These are phyloP conservation scores for Botrytis fabae DNA, from an alignment of 2,329 filamentous ascomycete genomes.

Conservation along the genomic window DNA sequence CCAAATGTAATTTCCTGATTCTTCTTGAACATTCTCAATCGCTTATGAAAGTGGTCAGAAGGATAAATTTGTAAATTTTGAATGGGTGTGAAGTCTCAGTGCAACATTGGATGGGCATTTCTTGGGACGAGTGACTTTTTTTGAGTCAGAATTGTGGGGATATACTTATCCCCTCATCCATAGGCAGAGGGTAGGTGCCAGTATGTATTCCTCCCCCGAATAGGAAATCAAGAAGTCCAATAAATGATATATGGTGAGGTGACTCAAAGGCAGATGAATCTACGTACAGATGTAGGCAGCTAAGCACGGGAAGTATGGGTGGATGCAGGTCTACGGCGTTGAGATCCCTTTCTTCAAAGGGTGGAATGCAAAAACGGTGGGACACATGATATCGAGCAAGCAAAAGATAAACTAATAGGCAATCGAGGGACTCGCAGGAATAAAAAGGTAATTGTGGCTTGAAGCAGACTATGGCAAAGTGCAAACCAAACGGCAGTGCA, in stretches of 20 bases:
- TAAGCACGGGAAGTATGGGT: slow-evolving; percentile 11
- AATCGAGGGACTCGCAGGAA: not conserved
- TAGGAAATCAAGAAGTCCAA: slow-evolving; percentile 1
- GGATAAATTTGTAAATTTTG: not conserved
- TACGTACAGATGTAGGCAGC: not conserved
- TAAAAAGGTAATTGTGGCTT: slow-evolving; percentile 2
- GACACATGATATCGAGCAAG: slow-evolving; percentile 4
- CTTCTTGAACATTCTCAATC: not conserved
- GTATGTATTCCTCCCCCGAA: slow-evolving; percentile 14
- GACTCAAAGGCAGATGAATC: not conserved
- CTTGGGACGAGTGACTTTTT: slow-evolving; percentile 18
- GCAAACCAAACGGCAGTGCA: not conserved
- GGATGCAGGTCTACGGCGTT: slow-evolving; percentile 10
- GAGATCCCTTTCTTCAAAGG: not conserved
- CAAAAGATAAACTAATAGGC: not conserved
- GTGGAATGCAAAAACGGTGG: not conserved
- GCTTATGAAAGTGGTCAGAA: slow-evolving; percentile 14
- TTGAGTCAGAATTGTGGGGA: slow-evolving; percentile 20
- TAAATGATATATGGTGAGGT: slow-evolving; percentile 1
- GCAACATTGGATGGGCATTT: slow-evolving; percentile 9
- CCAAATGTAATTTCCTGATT: not conserved
- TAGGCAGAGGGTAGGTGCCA: not conserved
- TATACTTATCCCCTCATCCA: slow-evolving; percentile 9
- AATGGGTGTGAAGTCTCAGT: slow-evolving; percentile 11
- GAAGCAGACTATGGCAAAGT: slow-evolving; percentile 1